These are phyloP conservation scores for Daedaleopsis sinensis DNA, from an alignment of 768 basidiomycete species.

Conservation along the genomic window DNA sequence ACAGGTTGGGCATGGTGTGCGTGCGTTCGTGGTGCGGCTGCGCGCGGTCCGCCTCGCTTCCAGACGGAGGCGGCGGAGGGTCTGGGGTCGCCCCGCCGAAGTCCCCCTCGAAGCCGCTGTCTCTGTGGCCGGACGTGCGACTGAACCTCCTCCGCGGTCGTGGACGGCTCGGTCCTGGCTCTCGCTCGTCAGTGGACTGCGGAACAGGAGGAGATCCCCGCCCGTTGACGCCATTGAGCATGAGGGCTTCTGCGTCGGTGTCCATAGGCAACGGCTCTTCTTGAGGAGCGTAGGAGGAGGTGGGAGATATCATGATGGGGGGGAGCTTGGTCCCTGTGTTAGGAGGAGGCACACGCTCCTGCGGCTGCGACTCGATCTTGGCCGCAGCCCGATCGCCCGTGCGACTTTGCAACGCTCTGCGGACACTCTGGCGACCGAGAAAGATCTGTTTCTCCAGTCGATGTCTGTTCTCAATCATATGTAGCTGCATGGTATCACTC, in stretches of 20 bases:
- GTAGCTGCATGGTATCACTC: constrained; percentile 53
- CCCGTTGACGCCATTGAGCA: constrained; percentile 42
- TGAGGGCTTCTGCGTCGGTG: constrained; percentile 78
- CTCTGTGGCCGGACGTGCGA: background rate
- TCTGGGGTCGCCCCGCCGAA: constrained; percentile 23
- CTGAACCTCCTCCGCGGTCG: constrained; percentile 4
- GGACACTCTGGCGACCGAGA: constrained; percentile 74
- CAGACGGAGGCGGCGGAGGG: constrained; percentile 20
- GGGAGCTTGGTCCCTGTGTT: constrained; percentile 30
- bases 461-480: constrained; percentile 92
- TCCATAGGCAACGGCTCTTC: constrained; percentile 72
- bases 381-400: constrained; percentile 24
- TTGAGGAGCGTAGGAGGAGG: constrained; percentile 30
- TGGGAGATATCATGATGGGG: constrained; percentile 1
- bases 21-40: constrained; percentile 3
- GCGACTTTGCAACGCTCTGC: constrained; percentile 49
- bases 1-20: constrained; percentile 10
- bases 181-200: background rate
- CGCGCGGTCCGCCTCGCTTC: constrained; percentile 12
- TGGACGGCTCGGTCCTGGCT: background rate
- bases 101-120: constrained; percentile 7
- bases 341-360: constrained; percentile 29
- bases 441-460: constrained; percentile 83
- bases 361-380: constrained; percentile 24
- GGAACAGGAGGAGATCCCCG: background rate